Evolutionary conservation across 2,329 filamentous ascomycete genomes (phyloP).

Genomic region (Pleoardoris graminearum): DNA sequence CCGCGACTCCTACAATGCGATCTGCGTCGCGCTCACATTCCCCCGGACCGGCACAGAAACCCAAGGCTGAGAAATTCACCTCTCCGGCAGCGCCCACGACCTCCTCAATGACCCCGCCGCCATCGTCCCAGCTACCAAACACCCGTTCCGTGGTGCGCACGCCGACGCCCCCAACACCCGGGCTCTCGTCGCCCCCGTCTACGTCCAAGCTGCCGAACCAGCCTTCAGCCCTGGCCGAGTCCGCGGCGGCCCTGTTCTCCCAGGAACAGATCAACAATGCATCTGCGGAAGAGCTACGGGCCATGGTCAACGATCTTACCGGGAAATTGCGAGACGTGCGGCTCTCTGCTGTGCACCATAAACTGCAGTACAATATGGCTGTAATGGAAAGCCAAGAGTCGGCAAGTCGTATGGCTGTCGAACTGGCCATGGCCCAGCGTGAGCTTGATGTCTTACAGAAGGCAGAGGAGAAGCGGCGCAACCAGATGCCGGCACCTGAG

Average conservation of each 20-base stretch:
- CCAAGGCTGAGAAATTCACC: conserved; percentile 37
- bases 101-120: conserved; percentile 65
- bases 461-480: conserved; percentile 68
- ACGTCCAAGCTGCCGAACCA: conserved; percentile 40
- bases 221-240: conserved; percentile 32
- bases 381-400: conserved; percentile 83
- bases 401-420: conserved; percentile 82
- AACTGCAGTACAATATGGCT: conserved; percentile 84
- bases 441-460: conserved; percentile 83
- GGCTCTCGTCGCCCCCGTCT: conserved; percentile 55
- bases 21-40: conserved; percentile 28
- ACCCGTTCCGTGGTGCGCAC: conserved; percentile 48
- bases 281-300: conserved; percentile 56
- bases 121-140: conserved; percentile 60
- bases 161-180: conserved; percentile 56
- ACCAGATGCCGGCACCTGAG: conserved; percentile 56
- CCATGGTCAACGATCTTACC: conserved; percentile 58
- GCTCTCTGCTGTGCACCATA: conserved; percentile 86
- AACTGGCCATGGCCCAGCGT: conserved; percentile 86
- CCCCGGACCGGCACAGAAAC: conserved; percentile 20
- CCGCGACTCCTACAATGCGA: conserved; percentile 29
- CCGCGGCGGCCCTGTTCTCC: conserved; percentile 50
- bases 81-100: conserved; percentile 50
- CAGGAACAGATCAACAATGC: conserved; percentile 57
- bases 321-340: conserved; percentile 66